A percentile compares a stretch with the other conserved stretches of the same genome.
Evolutionary conservation across 345 rosid species (phyloP).

Genomic region (Salix koriyanagi): DNA sequence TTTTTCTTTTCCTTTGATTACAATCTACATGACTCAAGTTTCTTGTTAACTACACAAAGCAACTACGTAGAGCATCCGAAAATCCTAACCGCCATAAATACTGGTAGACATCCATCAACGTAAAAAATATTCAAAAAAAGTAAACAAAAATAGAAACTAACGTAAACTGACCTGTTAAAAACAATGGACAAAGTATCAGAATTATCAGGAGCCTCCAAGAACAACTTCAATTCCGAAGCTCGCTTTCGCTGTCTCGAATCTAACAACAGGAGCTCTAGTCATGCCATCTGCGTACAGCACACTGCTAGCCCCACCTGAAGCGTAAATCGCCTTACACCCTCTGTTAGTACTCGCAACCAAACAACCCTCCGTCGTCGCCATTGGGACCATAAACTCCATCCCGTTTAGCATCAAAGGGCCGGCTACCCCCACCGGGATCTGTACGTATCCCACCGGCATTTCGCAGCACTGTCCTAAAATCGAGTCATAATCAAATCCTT

Average conservation of each 20-base stretch:
- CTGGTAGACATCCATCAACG: background rate
- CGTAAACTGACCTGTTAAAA: constrained; percentile 55
- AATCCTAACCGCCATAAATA: background rate
- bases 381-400: constrained; percentile 73
- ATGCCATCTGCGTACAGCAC: constrained; percentile 62
- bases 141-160: background rate
- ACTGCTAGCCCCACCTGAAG: constrained; percentile 70
- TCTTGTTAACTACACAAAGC: background rate
- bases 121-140: background rate
- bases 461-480: constrained; percentile 96
- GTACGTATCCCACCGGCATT: constrained; percentile 93
- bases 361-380: constrained; percentile 98
- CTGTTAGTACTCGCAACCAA: constrained; percentile 88
- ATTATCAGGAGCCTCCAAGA: constrained; percentile 60
- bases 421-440: constrained; percentile 86
- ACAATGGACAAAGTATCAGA: constrained; percentile 63
- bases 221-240: constrained; percentile 74
- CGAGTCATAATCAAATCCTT: constrained; percentile 78
- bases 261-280: constrained; percentile 83
- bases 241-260: constrained; percentile 54
- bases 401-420: constrained; percentile 91
- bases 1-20: background rate
- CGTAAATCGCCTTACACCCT: constrained; percentile 79
- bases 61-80: background rate
- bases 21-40: background rate